These are phyloP conservation scores for Chlorella vulgaris DNA, from an alignment of 139 green algal genomes.

Conservation along the genomic window DNA sequence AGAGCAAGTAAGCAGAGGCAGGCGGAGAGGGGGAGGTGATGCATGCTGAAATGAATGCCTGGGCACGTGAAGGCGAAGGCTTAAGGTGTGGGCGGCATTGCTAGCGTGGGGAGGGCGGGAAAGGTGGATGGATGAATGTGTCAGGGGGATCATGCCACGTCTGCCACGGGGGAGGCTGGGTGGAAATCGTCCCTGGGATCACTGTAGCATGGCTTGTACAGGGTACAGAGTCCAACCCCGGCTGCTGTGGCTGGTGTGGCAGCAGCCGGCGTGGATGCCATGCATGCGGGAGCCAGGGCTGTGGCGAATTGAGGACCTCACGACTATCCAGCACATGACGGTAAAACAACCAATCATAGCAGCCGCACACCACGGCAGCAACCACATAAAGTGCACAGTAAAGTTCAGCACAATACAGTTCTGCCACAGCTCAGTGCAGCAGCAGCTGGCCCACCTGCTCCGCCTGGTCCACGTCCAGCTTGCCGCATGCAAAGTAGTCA, in stretches of 20 bases:
- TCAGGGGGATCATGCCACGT: slow-evolving; percentile 49
- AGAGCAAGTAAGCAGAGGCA: background rate
- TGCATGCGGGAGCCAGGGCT: background rate
- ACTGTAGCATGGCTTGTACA: slow-evolving; percentile 31
- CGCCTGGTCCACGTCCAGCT: slow-evolving; percentile 93
- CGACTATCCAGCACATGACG: too few relatives aligned
- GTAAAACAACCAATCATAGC: too few relatives aligned
- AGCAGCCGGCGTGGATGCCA: slow-evolving; percentile 25
- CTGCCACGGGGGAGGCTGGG: slow-evolving; percentile 22
- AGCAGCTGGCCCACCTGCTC: slow-evolving; percentile 61
- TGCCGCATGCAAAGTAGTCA: slow-evolving; percentile 95
- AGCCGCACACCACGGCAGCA: too few relatives aligned
- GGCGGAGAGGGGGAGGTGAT: background rate
- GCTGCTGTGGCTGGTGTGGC: slow-evolving; percentile 9
- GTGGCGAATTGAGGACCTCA: too few relatives aligned
- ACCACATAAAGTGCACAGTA: too few relatives aligned
- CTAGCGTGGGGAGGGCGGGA: background rate
- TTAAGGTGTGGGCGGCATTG: background rate
- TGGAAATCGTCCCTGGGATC: slow-evolving; percentile 39
- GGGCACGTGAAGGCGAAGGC: too few relatives aligned
- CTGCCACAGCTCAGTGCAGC: background rate
- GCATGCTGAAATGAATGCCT: too few relatives aligned
- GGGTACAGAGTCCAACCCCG: too few relatives aligned
- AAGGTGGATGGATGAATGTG: slow-evolving; percentile 9
- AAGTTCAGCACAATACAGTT: too few relatives aligned